A percentile compares a stretch with the other conserved stretches of the same genome.
Evolutionary conservation across 257 asterid genomes (phyloP).

Genomic region (Scutellaria baicalensis): DNA sequence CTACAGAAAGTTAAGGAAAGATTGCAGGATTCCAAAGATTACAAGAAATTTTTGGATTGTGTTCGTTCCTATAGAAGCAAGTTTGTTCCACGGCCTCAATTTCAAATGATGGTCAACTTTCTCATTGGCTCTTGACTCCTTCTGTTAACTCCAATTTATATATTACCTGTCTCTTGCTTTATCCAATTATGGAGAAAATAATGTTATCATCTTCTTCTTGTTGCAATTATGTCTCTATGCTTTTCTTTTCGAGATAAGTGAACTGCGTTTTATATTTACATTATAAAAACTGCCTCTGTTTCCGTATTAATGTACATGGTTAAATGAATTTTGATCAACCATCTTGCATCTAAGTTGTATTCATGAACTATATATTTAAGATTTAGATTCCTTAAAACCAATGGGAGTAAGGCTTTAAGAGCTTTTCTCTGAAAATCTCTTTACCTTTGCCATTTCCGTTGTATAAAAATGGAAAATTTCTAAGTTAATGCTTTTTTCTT

Average conservation of each 20-base stretch:
- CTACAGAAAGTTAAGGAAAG: conserved; percentile 57
- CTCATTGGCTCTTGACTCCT: conserved; percentile 2
- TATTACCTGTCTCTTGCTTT: conserved; percentile 2
- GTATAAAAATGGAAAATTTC: neutral
- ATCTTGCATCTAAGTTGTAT: conserved; percentile 1
- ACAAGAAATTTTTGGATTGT: conserved; percentile 49
- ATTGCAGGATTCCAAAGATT: conserved; percentile 38
- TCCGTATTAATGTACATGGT: neutral
- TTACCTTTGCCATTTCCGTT: neutral
- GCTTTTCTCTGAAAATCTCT: neutral
- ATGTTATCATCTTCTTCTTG: neutral
- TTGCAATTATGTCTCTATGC: neutral
- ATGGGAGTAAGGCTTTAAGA: neutral
- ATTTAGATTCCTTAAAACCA: neutral
- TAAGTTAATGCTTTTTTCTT: neutral
- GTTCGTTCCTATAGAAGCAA: conserved; percentile 53
- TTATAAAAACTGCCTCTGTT: neutral
- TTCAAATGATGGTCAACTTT: conserved; percentile 45
- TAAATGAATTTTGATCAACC: neutral
- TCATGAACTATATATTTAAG: neutral
- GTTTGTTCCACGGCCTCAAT: conserved; percentile 43
- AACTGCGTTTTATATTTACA: neutral
- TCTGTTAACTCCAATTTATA: conserved; percentile 5
- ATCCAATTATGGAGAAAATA: neutral
- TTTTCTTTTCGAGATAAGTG: neutral